Percentiles rank a stretch among this genome's conserved stretches.
phyloP scores from a whole-genome alignment of 2,329 filamentous ascomycete genomes.

The Xylaria digitata region DNA sequence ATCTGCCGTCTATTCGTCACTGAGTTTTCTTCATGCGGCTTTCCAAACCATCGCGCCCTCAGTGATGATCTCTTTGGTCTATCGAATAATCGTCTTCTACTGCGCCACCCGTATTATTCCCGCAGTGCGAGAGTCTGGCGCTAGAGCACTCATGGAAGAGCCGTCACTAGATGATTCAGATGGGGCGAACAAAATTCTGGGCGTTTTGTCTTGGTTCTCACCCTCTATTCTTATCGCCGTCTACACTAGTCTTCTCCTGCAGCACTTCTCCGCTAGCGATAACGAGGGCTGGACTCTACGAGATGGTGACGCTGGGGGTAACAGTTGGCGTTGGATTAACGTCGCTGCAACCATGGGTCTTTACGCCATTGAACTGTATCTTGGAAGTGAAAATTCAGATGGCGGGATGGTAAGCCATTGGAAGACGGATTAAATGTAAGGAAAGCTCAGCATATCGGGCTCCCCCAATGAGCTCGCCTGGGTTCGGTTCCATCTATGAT shows the following conservation, averaged over 20 bases:
- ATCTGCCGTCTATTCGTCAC: slow-evolving; percentile 81
- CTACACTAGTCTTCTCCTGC: slow-evolving; percentile 93
- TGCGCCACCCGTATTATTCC: slow-evolving; percentile 96
- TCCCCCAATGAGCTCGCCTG: slow-evolving; percentile 28
- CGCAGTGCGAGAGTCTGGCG: slow-evolving; percentile 87
- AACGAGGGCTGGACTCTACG: slow-evolving; percentile 85
- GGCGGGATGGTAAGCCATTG: slow-evolving; percentile 80
- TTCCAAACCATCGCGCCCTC: slow-evolving; percentile 96
- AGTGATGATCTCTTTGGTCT: slow-evolving; percentile 93
- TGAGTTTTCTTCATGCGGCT: slow-evolving; percentile 88
- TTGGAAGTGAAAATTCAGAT: slow-evolving; percentile 85
- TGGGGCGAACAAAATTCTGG: slow-evolving; percentile 81
- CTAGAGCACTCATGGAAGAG: slow-evolving; percentile 83
- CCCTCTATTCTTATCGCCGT: slow-evolving; percentile 95
- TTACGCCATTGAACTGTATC: slow-evolving; percentile 89
- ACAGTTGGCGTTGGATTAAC: slow-evolving; percentile 94
- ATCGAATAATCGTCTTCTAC: slow-evolving; percentile 95
- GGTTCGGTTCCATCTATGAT: slow-evolving; percentile 18
- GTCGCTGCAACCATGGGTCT: slow-evolving; percentile 87
- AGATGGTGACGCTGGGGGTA: slow-evolving; percentile 83
- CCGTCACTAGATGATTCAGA: slow-evolving; percentile 87
- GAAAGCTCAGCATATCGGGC: slow-evolving; percentile 1
- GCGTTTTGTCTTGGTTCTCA: slow-evolving; percentile 91
- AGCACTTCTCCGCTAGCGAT: slow-evolving; percentile 87
- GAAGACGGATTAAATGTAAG: slow-evolving; percentile 78